Base-by-base conservation (phyloP, 2,329 filamentous ascomycete species). In the Neofusicoccum kwambonambiense region DNA sequence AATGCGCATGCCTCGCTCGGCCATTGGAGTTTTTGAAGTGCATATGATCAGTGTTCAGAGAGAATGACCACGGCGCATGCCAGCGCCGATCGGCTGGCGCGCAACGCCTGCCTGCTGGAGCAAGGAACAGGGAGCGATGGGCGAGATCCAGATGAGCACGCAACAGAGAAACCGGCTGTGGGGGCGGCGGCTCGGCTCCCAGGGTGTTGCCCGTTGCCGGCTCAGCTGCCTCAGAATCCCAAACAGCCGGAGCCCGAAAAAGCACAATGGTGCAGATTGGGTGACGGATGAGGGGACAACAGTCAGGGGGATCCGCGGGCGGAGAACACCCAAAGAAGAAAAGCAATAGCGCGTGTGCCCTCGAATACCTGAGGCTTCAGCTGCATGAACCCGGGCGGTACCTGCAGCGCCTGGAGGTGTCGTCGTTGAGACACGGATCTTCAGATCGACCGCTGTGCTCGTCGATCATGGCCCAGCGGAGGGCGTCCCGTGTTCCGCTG, bases 251-350 rank as follows among this genome's bases (percentile, higher is more conserved):
- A 65, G 64, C 64, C 65, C 52, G 62, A 68, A 67, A 68, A 66
- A 67, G 42, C 66, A 65, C 65, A 39, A 75, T 74, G 71, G 73
- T 72, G 72, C 31, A 52, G 50, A 39, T 31, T 7, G 12, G 12
- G 45, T 22, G 45, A 49, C 47, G 27, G 47, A 11, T 12, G 12
- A 22, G 17, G 35, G 37, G 34, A 3, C 12, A 17, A 12, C 19
- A 34, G 6, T 31, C 52, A 44, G 52, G 52, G 52, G 52, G 39
- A 31, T 44, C 37, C 37, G 49, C 31, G 39, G 39, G 12, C 9
- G 52, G 35, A 19, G 22, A 57, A 34, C 52, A 31, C 37, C 52
- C 37, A 12, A 35, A 42, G 22, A 6, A 34, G 31, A 15, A 41
- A 42, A 56, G 51, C 51, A 56, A 56, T 41, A 57, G 9, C 37